A percentile compares a stretch with the other conserved stretches of the same genome.
Conservation (phyloP, 441 rosid species). For the Mallotus repandus region DNA sequence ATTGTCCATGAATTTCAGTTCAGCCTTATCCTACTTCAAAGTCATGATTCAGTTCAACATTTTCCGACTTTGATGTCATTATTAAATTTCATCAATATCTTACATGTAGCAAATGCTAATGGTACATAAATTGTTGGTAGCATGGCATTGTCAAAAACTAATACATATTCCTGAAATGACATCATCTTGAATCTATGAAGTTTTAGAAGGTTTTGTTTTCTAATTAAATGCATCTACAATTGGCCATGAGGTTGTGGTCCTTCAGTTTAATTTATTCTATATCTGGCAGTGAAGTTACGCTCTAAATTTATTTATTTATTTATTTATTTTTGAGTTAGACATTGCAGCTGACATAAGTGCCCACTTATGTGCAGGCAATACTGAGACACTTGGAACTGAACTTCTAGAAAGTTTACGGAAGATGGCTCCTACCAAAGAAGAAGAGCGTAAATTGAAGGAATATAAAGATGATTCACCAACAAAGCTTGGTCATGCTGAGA, state of each 20-base stretch:
- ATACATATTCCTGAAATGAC: neutral
- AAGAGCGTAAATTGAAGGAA: constrained; percentile 72
- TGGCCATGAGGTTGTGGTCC: neutral
- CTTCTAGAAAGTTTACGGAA: constrained; percentile 82
- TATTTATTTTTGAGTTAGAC: neutral
- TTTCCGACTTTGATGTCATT: neutral
- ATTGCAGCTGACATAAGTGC: constrained; percentile 3
- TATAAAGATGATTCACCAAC: constrained; percentile 66
- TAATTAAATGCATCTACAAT: neutral
- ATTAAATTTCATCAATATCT: neutral
- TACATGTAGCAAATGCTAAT: neutral
- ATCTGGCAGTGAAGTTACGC: neutral
- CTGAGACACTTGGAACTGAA: constrained; percentile 81
- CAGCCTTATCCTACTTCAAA: neutral
- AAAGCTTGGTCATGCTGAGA: constrained; percentile 79
- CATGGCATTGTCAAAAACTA: neutral
- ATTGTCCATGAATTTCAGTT: neutral
- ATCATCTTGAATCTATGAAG: neutral
- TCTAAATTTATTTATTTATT: neutral
- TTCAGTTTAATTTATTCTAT: neutral
- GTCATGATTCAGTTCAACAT: neutral
- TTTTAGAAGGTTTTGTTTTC: neutral
- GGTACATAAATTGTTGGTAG: constrained; percentile 6
- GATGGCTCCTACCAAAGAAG: constrained; percentile 92
- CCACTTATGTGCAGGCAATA: constrained; percentile 54